Percentiles rank a stretch among this genome's conserved stretches.
Evolutionary conservation across 2,329 filamentous ascomycete genomes (phyloP).

Genomic region (Penicillium sp.): DNA sequence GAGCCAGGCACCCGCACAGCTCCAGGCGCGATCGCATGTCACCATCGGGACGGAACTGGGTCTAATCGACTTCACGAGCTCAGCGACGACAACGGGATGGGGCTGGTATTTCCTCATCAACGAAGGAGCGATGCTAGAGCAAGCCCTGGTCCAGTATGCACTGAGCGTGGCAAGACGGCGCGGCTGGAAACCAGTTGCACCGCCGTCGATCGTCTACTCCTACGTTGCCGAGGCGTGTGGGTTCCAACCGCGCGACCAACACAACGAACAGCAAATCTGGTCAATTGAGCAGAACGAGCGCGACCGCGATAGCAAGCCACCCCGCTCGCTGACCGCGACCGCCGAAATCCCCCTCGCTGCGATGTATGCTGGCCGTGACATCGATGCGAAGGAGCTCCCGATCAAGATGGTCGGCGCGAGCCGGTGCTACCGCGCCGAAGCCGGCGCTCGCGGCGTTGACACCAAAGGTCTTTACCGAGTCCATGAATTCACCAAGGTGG

Average conservation of each 20-base stretch:
- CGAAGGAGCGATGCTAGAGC: slow-evolving; percentile 88
- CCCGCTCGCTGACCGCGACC: slow-evolving; percentile 76
- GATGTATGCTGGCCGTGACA: slow-evolving; percentile 72
- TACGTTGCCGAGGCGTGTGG: slow-evolving; percentile 89
- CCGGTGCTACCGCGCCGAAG: slow-evolving; percentile 93
- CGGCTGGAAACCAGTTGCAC: slow-evolving; percentile 77
- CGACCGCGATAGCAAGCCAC: slow-evolving; percentile 61
- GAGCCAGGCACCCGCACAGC: slow-evolving; percentile 19
- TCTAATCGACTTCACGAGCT: slow-evolving; percentile 83
- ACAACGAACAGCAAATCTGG: slow-evolving; percentile 92
- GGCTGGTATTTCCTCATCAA: slow-evolving; percentile 97
- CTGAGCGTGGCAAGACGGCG: slow-evolving; percentile 67
- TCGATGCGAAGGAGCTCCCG: slow-evolving; percentile 67
- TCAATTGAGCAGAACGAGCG: slow-evolving; percentile 64
- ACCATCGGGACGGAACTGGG: slow-evolving; percentile 82
- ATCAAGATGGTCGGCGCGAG: slow-evolving; percentile 78
- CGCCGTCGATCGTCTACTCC: slow-evolving; percentile 85
- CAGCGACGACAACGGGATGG: slow-evolving; percentile 83
- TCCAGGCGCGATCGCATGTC: slow-evolving; percentile 65
- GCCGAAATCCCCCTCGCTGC: slow-evolving; percentile 93
- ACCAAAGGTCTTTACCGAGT: slow-evolving; percentile 95
- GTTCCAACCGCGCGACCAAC: slow-evolving; percentile 86
- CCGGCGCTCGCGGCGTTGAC: slow-evolving; percentile 81
- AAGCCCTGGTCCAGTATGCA: slow-evolving; percentile 85
- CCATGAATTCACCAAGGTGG: slow-evolving; percentile 98